Evolutionary conservation across 1,284 basidiomycete species (phyloP).

Genomic region (Tilletia horrida): DNA sequence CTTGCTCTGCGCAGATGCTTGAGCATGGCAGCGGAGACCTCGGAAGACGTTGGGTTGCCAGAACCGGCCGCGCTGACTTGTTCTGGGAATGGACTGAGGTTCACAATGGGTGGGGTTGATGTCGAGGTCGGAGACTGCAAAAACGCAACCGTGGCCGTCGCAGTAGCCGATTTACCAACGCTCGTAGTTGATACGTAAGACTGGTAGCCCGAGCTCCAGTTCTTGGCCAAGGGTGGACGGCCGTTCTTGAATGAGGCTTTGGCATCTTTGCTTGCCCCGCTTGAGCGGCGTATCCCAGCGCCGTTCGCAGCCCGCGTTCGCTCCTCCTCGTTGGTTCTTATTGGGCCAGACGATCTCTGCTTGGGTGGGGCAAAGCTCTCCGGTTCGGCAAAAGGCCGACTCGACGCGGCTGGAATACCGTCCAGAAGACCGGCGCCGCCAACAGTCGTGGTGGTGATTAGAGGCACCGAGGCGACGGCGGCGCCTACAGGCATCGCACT

Average conservation of each 20-base stretch:
- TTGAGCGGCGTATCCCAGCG: neutral
- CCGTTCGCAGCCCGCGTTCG: conserved; percentile 1
- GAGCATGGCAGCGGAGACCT: conserved; percentile 10
- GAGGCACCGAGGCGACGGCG: neutral
- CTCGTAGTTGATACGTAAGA: neutral
- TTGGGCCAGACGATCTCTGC: neutral
- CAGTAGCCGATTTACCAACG: neutral
- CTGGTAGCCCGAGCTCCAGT: neutral
- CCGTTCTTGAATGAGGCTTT: neutral
- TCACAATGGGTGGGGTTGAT: conserved; percentile 11
- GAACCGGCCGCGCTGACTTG: neutral
- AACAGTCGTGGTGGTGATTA: neutral
- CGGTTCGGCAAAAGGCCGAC: too few relatives aligned
- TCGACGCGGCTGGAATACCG: too few relatives aligned
- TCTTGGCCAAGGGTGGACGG: neutral
- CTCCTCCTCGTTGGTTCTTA: neutral
- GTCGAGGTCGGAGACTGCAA: neutral
- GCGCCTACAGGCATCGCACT: neutral
- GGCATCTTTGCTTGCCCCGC: conserved; percentile 3
- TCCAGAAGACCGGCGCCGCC: neutral
- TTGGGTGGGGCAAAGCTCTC: too few relatives aligned
- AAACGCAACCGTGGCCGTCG: neutral
- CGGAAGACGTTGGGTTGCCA: neutral
- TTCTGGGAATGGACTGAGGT: conserved; percentile 11
- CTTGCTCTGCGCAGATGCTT: conserved; percentile 1